Conservation (phyloP, 192 early-diverging fungal species). For the Podila verticillata region DNA sequence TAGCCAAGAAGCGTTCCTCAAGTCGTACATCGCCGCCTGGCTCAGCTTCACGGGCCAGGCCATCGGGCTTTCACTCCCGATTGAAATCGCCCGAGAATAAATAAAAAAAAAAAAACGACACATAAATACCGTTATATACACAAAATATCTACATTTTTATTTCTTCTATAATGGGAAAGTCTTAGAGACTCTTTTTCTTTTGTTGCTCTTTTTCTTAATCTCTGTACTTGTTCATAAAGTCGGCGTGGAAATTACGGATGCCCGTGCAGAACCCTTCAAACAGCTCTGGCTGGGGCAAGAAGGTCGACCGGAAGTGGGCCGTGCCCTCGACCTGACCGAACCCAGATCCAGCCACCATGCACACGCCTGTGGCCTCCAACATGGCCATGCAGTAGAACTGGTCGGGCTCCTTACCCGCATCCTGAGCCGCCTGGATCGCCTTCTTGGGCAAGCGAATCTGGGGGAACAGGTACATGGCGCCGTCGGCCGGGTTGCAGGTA, state of each 20-base stretch:
- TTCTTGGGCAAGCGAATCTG: constrained; percentile 75
- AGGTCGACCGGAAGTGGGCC: constrained; percentile 96
- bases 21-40: constrained; percentile 36
- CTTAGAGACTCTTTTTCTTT: not conserved
- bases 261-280: constrained; percentile 89
- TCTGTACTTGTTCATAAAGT: constrained; percentile 80
- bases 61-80: constrained; percentile 24
- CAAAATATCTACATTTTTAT: no score
- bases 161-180: no score
- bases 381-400: constrained; percentile 91
- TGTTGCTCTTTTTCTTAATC: constrained; percentile 13
- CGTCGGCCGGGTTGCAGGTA: constrained; percentile 87
- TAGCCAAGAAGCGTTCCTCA: constrained; percentile 3
- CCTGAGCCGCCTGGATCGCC: constrained; percentile 80
- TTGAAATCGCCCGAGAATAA: not conserved
- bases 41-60: constrained; percentile 46
- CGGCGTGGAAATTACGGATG: constrained; percentile 81
- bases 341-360: constrained; percentile 93
- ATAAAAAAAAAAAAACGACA: not conserved
- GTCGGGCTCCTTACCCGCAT: constrained; percentile 78
- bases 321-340: constrained; percentile 91
- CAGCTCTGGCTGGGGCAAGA: constrained; percentile 91
- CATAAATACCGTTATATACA: no score
- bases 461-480: constrained; percentile 98
- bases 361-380: constrained; percentile 95